Evolutionary conservation across 2,329 filamentous ascomycete species (phyloP), one percentile per base, ranked within the genome.

Genomic region (Colletotrichum brevisporum): DNA sequence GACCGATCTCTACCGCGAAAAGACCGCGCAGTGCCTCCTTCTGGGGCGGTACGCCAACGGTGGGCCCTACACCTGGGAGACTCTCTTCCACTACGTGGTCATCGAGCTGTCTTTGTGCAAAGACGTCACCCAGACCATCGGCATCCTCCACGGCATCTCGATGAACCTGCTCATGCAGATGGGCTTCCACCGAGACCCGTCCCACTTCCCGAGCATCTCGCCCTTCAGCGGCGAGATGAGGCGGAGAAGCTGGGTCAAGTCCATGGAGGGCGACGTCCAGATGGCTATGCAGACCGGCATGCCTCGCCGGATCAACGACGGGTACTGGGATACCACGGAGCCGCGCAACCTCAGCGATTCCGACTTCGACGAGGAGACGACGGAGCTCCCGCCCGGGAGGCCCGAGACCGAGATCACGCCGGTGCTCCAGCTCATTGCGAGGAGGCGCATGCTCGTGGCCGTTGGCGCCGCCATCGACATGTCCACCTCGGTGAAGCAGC

Each of bases 141-240:
- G 50, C 15, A 63, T 63, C 43, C 60, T 63, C 31, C 57, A 61
- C 15, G 51, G 60, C 16, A 26, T 63, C n/a, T 36, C 52, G 6
- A 56, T 56, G 50, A 54, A 56, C 24, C 60, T 63, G n/a, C 39
- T 56, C 16, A n/a, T 63, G 18, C 60, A 56, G 21, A 63, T 67
- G 54, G 69, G 69, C 10, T 69, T 82, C 62, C 83, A 86, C 65
- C 76, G 83, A 27, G 84, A 86, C 67, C 75, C 82, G 1, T 75
- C 72, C 16, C 77, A 82, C 63, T 84, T 83, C 65, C 75, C 79
- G 0, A 76, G 75, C n/a, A 78, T 86, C 24, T 77, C 80, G 0
- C 75, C 78, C 0, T 83, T 84, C 58, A 74, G 80, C n/a, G 80
- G 81, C 8, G 84, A 86, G 71, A 83, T 85, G 78, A 73, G 84